phyloP scores from a whole-genome alignment of 768 basidiomycete genomes.

The Hysterangium stoloniferum region DNA sequence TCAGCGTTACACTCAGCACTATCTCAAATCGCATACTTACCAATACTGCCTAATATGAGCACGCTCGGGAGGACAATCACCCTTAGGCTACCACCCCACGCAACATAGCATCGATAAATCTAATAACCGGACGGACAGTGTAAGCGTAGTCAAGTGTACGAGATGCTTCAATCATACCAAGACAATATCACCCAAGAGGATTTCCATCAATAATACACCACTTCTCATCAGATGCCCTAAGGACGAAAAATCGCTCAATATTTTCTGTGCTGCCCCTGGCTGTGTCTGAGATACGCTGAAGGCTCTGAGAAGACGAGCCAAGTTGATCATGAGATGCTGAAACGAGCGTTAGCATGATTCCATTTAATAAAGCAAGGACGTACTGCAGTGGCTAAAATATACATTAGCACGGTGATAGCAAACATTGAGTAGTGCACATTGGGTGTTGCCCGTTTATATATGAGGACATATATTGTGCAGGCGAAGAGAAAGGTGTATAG shows the following conservation, averaged over 20 bases:
- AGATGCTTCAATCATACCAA: too few relatives aligned
- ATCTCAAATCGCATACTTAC: background rate
- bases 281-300: background rate
- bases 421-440: conserved; percentile 3
- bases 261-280: background rate
- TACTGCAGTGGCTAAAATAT: background rate
- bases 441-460: conserved; percentile 1
- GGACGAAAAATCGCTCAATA: background rate
- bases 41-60: conserved; percentile 3
- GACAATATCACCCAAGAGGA: conserved; percentile 1
- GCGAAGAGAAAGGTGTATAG: background rate
- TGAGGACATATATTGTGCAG: conserved; percentile 4
- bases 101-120: conserved; percentile 14
- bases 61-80: conserved; percentile 4
- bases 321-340: background rate
- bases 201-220: background rate
- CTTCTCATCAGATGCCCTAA: background rate
- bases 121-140: background rate
- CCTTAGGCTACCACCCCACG: conserved; percentile 8
- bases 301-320: background rate
- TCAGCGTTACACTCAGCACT: background rate
- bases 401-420: background rate
- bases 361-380: background rate
- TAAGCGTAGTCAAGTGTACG: background rate
- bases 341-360: background rate